Base-by-base conservation (phyloP, 1,139 yeast species). In the Scheffersomyces parashehatae region DNA sequence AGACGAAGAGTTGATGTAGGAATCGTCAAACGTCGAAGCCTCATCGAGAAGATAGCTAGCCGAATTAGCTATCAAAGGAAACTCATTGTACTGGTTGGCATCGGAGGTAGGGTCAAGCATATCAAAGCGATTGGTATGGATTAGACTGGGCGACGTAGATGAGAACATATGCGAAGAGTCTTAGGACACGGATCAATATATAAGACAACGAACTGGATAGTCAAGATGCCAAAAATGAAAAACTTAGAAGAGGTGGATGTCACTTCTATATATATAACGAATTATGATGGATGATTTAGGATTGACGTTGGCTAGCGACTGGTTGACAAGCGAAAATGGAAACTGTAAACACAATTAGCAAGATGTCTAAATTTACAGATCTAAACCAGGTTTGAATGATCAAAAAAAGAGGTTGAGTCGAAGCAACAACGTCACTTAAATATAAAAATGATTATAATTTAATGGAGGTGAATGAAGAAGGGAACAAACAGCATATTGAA, bases 21-120 rank as follows among this genome's bases (percentile, higher is more conserved):
- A 28, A 3, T 43, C 48, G 7, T 45, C 49, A 26, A 43, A 46
- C 31, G 33, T 35, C 11, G 35, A 14, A 20, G 49, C 37, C 12
- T 43, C 49, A 16, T 46, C 49, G 7, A 46, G 28, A 28, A 36
- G 39, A 41, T 45, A 45, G 32, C 35, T 35, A 12, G 36, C 39
- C n/a, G 38, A 39, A 12, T 36, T 40, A 30, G 36, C 38, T 24
- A 39, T 40, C 15, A 40, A 46, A 20, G 52, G 43, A 36, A 47
- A 54, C 24, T 55, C 55, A 42, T 45, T 53, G 42, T 46, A 44
- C 31, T 50, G 58, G 44, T 44, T 43, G 37, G 52, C 38, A 37
- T 56, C 60, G 33, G 53, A 40, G 26, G 54, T 42, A 11, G 59
- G 58, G 43, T 58, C 62, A 47, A 55, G 49, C 62, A 56, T 57